Percentiles rank a stretch among this genome's conserved stretches.
These are phyloP conservation scores for Dictyostelium brefeldianum DNA, from an alignment of 78 protist genomes.

Conservation along the genomic window DNA sequence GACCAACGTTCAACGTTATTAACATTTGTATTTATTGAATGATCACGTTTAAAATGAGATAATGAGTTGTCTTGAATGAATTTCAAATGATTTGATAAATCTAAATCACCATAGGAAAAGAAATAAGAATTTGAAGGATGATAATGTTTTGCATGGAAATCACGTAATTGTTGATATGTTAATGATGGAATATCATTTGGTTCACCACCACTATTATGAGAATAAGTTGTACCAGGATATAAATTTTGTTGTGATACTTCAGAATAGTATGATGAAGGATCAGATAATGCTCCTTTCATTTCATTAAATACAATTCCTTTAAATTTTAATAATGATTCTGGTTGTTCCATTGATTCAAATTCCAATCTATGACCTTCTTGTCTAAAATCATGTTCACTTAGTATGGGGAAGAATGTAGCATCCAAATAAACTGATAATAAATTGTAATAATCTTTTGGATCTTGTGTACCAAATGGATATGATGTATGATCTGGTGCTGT, in stretches of 20 bases:
- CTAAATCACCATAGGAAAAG: slow-evolving; percentile 74
- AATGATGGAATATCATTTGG: slow-evolving; percentile 87
- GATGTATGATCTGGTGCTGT: slow-evolving; percentile 89
- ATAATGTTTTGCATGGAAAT: slow-evolving; percentile 75
- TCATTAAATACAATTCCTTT: slow-evolving; percentile 96
- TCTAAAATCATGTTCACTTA: slow-evolving; percentile 82
- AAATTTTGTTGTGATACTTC: slow-evolving; percentile 46
- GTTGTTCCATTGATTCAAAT: slow-evolving; percentile 37
- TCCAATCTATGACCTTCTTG: slow-evolving; percentile 96
- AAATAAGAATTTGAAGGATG: slow-evolving; percentile 83
- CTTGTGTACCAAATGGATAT: slow-evolving; percentile 94
- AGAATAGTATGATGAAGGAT: slow-evolving; percentile 29
- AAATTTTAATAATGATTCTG: slow-evolving; percentile 36
- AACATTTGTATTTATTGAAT: slow-evolving; percentile 17
- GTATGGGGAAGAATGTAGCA: slow-evolving; percentile 90
- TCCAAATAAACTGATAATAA: slow-evolving; percentile 91
- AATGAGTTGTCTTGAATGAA: slow-evolving; percentile 30
- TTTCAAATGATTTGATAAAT: slow-evolving; percentile 4
- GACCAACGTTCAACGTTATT: slow-evolving; percentile 65
- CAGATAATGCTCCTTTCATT: slow-evolving; percentile 91
- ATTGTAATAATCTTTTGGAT: slow-evolving; percentile 89
- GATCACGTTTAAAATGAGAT: neutral
- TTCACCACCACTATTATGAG: slow-evolving; percentile 90
- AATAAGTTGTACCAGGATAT: slow-evolving; percentile 79
- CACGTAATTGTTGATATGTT: slow-evolving; percentile 83